Evolutionary conservation across 225 moss, liverwort and hornwort genomes (phyloP).

Genomic region (Bryum argenteum): DNA sequence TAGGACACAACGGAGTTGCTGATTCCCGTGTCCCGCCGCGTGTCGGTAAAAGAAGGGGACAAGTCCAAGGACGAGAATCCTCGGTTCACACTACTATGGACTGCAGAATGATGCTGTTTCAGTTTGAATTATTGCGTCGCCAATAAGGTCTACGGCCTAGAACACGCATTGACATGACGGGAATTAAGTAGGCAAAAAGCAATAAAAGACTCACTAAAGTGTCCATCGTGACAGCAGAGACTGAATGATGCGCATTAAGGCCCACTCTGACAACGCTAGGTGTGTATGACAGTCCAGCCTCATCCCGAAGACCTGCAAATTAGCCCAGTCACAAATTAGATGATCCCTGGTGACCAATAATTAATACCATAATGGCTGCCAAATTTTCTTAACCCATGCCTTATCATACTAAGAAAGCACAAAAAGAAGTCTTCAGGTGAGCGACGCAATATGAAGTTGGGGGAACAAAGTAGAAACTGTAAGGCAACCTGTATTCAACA

Average conservation of each 20-base stretch:
- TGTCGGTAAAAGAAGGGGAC: too few relatives aligned
- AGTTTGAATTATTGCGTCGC: slow-evolving; percentile 10
- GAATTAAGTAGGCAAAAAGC: slow-evolving; percentile 21
- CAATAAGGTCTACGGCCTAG: not conserved
- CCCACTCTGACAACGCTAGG: slow-evolving; percentile 98
- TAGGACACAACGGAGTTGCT: too few relatives aligned
- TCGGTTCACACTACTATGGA: too few relatives aligned
- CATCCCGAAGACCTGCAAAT: slow-evolving; percentile 87
- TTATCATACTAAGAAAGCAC: not conserved
- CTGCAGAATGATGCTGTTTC: not conserved
- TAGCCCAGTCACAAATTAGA: slow-evolving; percentile 20
- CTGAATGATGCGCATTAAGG: slow-evolving; percentile 97
- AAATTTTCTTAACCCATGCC: slow-evolving; percentile 16
- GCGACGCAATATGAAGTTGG: slow-evolving; percentile 18
- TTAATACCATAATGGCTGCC: not conserved
- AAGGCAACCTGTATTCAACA: slow-evolving; percentile 73
- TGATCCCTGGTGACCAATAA: slow-evolving; percentile 15
- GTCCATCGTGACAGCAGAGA: slow-evolving; percentile 95
- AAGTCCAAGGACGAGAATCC: too few relatives aligned
- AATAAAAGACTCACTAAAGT: slow-evolving; percentile 67
- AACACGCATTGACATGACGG: slow-evolving; percentile 18
- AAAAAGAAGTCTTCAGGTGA: slow-evolving; percentile 9
- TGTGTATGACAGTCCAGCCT: slow-evolving; percentile 75
- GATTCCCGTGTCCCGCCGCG: too few relatives aligned
- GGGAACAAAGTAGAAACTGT: slow-evolving; percentile 20